Conservation (phyloP, 2,329 filamentous ascomycete species). For the Aspergillus unguis region DNA sequence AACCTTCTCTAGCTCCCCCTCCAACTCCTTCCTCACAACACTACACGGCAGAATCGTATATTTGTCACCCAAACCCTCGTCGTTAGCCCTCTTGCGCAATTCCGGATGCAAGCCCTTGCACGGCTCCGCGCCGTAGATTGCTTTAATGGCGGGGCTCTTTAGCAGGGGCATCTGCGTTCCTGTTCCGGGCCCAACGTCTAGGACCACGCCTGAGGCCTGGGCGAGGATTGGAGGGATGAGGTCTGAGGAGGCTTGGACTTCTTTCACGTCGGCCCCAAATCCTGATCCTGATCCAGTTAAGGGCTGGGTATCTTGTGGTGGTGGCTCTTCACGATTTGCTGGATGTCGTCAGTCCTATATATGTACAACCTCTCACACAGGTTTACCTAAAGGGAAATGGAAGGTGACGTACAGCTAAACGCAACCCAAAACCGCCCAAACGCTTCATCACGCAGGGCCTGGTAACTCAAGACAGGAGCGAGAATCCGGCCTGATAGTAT, state of each 20-base stretch:
- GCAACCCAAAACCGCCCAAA: conserved; percentile 43
- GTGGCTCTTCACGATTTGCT: conserved; percentile 16
- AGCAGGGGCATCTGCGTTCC: conserved; percentile 51
- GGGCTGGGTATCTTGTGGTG: background rate
- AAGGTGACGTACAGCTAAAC: conserved; percentile 29
- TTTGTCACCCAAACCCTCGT: conserved; percentile 43
- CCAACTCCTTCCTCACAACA: conserved; percentile 46
- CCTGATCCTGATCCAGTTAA: no score
- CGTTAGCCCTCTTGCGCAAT: conserved; percentile 40
- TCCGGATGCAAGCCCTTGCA: conserved; percentile 46
- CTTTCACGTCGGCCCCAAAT: background rate
- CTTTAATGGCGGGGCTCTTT: conserved; percentile 39
- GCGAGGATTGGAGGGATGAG: conserved; percentile 43
- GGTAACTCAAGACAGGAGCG: conserved; percentile 31
- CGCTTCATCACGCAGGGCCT: conserved; percentile 37
- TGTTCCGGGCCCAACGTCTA: conserved; percentile 53
- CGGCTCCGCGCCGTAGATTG: conserved; percentile 56
- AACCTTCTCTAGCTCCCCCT: conserved; percentile 44
- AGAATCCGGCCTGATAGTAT: conserved; percentile 36
- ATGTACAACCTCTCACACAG: background rate
- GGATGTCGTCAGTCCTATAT: background rate
- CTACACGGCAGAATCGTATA: conserved; percentile 51
- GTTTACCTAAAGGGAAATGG: background rate
- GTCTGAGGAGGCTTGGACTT: conserved; percentile 31
- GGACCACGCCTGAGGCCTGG: conserved; percentile 41